phyloP scores from a whole-genome alignment of 2,329 filamentous ascomycete genomes.

The Bipolaris oryzae region DNA sequence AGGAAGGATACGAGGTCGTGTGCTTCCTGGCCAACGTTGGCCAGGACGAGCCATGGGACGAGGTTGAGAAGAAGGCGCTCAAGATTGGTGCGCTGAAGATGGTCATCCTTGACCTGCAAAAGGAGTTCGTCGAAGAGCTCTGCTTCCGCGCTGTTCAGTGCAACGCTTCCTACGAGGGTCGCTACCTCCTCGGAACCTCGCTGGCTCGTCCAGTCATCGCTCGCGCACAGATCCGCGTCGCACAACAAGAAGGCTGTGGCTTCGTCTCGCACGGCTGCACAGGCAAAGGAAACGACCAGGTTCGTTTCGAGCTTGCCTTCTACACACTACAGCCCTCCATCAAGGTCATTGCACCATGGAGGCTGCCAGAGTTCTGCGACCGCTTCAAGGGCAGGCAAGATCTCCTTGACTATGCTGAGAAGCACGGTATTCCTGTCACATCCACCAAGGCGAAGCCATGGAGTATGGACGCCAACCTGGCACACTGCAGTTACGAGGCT shows the following conservation, averaged over 20 bases:
- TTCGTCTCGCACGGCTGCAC: conserved; percentile 56
- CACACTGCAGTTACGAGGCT: conserved; percentile 80
- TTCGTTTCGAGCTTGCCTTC: conserved; percentile 69
- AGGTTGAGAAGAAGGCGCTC: conserved; percentile 73
- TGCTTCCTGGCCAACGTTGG: conserved; percentile 64
- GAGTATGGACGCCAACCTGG: conserved; percentile 67
- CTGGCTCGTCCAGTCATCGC: conserved; percentile 75
- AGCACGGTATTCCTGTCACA: conserved; percentile 72
- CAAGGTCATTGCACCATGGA: conserved; percentile 77
- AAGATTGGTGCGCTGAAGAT: conserved; percentile 72
- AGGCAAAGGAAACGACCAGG: conserved; percentile 65
- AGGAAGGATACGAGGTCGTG: conserved; percentile 66
- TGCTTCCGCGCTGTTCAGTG: conserved; percentile 81
- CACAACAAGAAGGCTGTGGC: conserved; percentile 65
- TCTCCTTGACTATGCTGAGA: conserved; percentile 72
- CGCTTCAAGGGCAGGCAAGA: conserved; percentile 74
- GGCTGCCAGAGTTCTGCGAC: conserved; percentile 71
- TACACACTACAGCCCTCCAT: conserved; percentile 68
- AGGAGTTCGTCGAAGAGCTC: conserved; percentile 80
- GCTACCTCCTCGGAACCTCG: conserved; percentile 59
- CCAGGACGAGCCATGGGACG: conserved; percentile 61
- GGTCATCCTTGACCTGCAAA: conserved; percentile 67
- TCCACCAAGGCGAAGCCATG: conserved; percentile 71
- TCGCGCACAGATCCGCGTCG: conserved; percentile 68
- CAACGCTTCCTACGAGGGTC: conserved; percentile 64